Percentiles rank a stretch among this genome's conserved stretches.
These are phyloP conservation scores for Schizosaccharomyces lindneri DNA, from an alignment of 805 yeast genomes.

Conservation along the genomic window DNA sequence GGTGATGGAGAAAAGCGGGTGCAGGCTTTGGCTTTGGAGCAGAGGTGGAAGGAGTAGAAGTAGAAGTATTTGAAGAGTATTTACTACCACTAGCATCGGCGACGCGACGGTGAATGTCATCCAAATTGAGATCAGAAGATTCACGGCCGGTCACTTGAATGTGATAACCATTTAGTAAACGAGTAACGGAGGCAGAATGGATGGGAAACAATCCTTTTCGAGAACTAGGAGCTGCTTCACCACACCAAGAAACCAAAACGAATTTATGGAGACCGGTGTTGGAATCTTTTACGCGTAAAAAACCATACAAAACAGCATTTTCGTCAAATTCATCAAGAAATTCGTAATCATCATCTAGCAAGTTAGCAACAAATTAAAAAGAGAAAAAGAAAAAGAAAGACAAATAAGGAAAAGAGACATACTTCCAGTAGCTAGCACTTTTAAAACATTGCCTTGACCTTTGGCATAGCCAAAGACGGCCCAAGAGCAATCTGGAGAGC, in stretches of 20 bases:
- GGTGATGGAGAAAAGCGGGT: neutral
- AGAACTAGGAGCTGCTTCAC: conserved; percentile 64
- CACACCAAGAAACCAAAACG: conserved; percentile 84
- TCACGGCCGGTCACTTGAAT: conserved; percentile 94
- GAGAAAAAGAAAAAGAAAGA: neutral
- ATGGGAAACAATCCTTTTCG: conserved; percentile 20
- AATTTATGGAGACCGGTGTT: conserved; percentile 77
- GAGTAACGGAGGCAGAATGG: conserved; percentile 18
- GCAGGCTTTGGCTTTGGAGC: neutral
- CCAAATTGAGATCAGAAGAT: conserved; percentile 62
- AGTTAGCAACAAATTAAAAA: neutral
- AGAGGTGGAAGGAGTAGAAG: neutral
- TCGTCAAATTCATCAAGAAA: conserved; percentile 66
- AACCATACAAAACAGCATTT: conserved; percentile 71
- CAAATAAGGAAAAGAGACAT: conserved; percentile 14
- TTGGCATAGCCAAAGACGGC: conserved; percentile 58
- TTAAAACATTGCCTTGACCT: conserved; percentile 19
- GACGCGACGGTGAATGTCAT: conserved; percentile 47
- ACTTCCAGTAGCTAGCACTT: conserved; percentile 16
- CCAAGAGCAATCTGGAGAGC: conserved; percentile 46
- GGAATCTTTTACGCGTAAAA: conserved; percentile 66
- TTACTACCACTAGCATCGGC: conserved; percentile 91
- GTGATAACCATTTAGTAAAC: conserved; percentile 43
- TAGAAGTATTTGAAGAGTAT: conserved; percentile 25
- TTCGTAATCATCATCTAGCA: conserved; percentile 19